Evolutionary conservation across 2,329 filamentous ascomycete species (phyloP), one percentile per base, ranked within the genome.

Genomic region (Trichoderma arundinaceum): DNA sequence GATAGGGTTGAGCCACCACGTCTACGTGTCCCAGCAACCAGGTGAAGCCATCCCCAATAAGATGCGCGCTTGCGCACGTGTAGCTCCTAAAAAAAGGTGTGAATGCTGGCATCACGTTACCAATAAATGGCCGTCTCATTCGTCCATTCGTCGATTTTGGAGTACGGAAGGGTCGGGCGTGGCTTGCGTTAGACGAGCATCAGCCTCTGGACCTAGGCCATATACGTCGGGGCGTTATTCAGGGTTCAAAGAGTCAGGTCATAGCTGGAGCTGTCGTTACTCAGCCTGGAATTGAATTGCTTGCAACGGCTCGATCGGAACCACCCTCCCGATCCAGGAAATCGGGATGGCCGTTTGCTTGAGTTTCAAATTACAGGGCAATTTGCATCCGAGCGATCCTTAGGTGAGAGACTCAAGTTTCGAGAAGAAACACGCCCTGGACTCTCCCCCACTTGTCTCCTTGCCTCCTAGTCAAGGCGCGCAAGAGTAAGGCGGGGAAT

Each of bases 131-230:
- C 28, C 32, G 32, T 52, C 39, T 52, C 49, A 63, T 63, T 63
- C 39, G 59, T 54, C n/a, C 13, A 46, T 46, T 41, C 35, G 39
- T 12, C 1, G 8, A 39, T 54, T 39, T 53, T 35, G 32, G 32
- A 52, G 15, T 22, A 43, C 59, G 59, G 59, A 63, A 54, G 59
- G 49, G 59, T 63, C 59, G 59, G 59, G 17, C 39, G 59, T 63
- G 59, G 59, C 59, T 63, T 63, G 59, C 49, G 38, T 33, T 63
- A 22, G 59, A 53, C 49, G 28, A 53, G 38, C 59, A 61, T 44
- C 57, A 60, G 56, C 59, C 19, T 43, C 19, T 12, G 19, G 19
- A 33, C 32, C 56, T 59, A 59, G 43, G 13, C 32, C 41, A 32
- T 43, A 59, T 22, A 39, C 8, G 28, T 28, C 43, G 12, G 32